Percentiles rank a stretch among this genome's conserved stretches.
These are phyloP conservation scores for Aspergillus eucalypticola DNA, from an alignment of 2,329 filamentous ascomycete species.

Conservation along the genomic window DNA sequence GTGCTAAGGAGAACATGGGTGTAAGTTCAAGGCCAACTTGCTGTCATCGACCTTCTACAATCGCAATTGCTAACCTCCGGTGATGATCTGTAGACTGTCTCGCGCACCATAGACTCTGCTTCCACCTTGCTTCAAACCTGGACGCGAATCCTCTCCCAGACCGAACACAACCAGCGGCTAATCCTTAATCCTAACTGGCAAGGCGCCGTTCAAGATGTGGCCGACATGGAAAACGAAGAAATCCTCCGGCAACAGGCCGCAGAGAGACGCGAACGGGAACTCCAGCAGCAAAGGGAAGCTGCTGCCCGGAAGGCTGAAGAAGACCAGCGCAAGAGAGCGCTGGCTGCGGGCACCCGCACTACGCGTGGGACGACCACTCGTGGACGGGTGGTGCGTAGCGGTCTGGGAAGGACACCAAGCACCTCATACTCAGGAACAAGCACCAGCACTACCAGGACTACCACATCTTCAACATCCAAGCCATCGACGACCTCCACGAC, in stretches of 20 bases:
- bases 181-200: slow-evolving; percentile 88
- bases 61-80: neutral
- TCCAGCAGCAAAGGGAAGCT: slow-evolving; percentile 74
- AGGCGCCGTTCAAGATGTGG: slow-evolving; percentile 80
- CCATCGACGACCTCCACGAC: slow-evolving; percentile 34
- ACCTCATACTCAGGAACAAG: slow-evolving; percentile 29
- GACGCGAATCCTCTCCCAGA: slow-evolving; percentile 94
- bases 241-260: slow-evolving; percentile 71
- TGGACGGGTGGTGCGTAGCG: slow-evolving; percentile 37
- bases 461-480: slow-evolving; percentile 29
- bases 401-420: slow-evolving; percentile 40
- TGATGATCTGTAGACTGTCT: slow-evolving; percentile 66
- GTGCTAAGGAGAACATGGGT: slow-evolving; percentile 53
- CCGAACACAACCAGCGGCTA: slow-evolving; percentile 93
- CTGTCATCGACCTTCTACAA: neutral
- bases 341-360: slow-evolving; percentile 34
- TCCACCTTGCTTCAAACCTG: slow-evolving; percentile 90
- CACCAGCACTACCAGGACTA: slow-evolving; percentile 29
- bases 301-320: slow-evolving; percentile 56
- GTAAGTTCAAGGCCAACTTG: slow-evolving; percentile 30
- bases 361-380: slow-evolving; percentile 36
- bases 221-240: slow-evolving; percentile 82
- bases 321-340: slow-evolving; percentile 44
- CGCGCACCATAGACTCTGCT: slow-evolving; percentile 79
- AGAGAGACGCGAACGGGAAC: slow-evolving; percentile 73